A percentile compares a stretch with the other conserved stretches of the same genome.
These are phyloP conservation scores for Arabidopsis arenosa DNA, from an alignment of 345 rosid genomes.

Conservation along the genomic window DNA sequence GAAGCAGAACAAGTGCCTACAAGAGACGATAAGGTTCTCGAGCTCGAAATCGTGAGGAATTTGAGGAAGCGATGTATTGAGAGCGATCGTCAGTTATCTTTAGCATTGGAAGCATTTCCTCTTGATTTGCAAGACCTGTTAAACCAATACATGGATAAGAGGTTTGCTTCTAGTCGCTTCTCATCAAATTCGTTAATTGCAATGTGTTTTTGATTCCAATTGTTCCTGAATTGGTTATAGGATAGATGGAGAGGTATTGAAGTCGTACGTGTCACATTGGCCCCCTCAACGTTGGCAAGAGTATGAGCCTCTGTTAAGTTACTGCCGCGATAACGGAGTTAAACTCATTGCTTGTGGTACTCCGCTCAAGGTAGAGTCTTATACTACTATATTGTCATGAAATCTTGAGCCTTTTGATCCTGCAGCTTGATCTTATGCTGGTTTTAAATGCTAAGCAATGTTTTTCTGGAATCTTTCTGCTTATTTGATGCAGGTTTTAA, in stretches of 20 bases:
- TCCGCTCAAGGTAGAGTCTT: constrained; percentile 69
- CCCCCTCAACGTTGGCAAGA: constrained; percentile 80
- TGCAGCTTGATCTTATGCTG: background rate
- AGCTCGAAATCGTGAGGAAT: constrained; percentile 73
- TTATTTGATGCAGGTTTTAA: constrained; percentile 57
- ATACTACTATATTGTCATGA: background rate
- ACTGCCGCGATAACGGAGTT: constrained; percentile 75
- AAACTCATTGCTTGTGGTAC: constrained; percentile 84
- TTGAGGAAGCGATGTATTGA: constrained; percentile 63
- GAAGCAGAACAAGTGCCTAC: constrained; percentile 93
- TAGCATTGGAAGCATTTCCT: constrained; percentile 84
- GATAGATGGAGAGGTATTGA: constrained; percentile 73
- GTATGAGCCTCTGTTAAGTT: constrained; percentile 79
- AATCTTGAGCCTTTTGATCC: background rate
- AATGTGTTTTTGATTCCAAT: background rate
- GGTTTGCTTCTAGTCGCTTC: constrained; percentile 48
- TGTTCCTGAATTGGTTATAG: constrained; percentile 52
- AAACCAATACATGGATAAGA: constrained; percentile 61
- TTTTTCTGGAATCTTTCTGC: background rate
- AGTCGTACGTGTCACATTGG: constrained; percentile 70
- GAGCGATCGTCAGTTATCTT: constrained; percentile 58
- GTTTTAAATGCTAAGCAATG: too few species aligned
- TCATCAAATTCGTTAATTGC: background rate
- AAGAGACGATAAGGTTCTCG: constrained; percentile 75
- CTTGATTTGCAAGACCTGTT: constrained; percentile 70